A percentile compares a stretch with the other conserved stretches of the same genome.
phyloP scores from a whole-genome alignment of 2,329 filamentous ascomycete species.

The Delphinella strobiligena region DNA sequence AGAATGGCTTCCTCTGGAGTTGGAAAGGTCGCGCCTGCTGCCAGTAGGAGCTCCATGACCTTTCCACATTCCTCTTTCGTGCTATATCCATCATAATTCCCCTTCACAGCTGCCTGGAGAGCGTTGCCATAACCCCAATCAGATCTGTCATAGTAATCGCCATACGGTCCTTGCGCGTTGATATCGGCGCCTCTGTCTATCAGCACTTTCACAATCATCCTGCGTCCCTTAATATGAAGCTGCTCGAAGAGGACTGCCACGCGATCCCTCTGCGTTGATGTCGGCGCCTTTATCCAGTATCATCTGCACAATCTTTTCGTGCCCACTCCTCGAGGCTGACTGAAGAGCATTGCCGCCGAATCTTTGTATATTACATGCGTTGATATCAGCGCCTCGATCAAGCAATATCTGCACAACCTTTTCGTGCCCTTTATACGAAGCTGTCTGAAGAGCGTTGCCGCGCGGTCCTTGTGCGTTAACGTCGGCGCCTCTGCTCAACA shows the following conservation, averaged over 20 bases:
- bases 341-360: constrained; percentile 8
- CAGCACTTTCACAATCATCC: constrained; percentile 12
- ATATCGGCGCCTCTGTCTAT: constrained; percentile 10
- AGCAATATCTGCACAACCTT: constrained; percentile 13
- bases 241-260: constrained; percentile 8
- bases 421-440: constrained; percentile 7
- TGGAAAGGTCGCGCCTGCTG: no score
- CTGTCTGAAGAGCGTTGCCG: constrained; percentile 12
- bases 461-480: constrained; percentile 9
- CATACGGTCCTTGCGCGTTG: no score
- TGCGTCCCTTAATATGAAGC: constrained; percentile 8
- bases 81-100: no score
- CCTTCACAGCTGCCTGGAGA: no score
- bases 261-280: constrained; percentile 11
- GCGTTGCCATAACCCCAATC: no score
- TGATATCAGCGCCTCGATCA: constrained; percentile 14
- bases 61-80: no score
- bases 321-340: constrained; percentile 8
- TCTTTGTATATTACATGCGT: constrained; percentile 12
- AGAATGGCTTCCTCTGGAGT: no score
- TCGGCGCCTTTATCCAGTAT: constrained; percentile 12
- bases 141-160: no score
- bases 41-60: no score
- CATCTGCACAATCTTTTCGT: constrained; percentile 9
- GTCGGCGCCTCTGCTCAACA: constrained; percentile 15